Base-by-base conservation (phyloP, 192 early-diverging fungal species). In the Backusella parvicylindrica region DNA sequence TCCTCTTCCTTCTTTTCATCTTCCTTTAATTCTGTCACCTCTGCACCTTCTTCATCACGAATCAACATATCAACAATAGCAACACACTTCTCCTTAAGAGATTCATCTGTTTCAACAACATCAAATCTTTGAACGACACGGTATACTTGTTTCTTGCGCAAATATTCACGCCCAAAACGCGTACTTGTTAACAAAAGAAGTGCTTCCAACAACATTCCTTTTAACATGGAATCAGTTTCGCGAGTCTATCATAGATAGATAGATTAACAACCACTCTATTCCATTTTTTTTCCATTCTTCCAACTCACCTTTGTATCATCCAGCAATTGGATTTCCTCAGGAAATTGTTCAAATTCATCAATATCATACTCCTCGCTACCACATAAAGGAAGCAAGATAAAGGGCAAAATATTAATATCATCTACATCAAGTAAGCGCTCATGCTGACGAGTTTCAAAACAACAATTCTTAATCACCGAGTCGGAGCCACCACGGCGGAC, bases 321-420 rank as follows among this genome's bases (percentile, higher is more conserved):
- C 40, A 97, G 77, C 2, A 98, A 80, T 78, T 97, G 95, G 36
- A 97, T 90, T 77, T 98, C 97, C 68, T 95, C 95, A 0, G 95
- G 97, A 87, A 99, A 92, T 4, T 85, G 86, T 35, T 97, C 96
- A 90, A 96, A 95, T 41, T 98, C 96, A 88, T 99, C 97, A 26
- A 92, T 86, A 69, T 93, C 91, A 79, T 92, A 96, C 70, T 99
- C 96, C 67, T 98, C 96, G 0, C 93, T 91, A 5, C 97, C 97
- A 69, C 92, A 94, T 37, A 96, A 84, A 18, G 97, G 97, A 38
- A 98, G 84, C 12, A 99, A 80, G 33, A 99, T 91, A 75, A 94
- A 95, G 1, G 94, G 93, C 30, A 98, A 80, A 64, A 97, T 80
- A 64, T 97, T 96, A 63, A 94, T 89, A 37, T 92, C 90, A 12